Conservation (phyloP, 768 basidiomycete species). For the Cyathus striatus region DNA sequence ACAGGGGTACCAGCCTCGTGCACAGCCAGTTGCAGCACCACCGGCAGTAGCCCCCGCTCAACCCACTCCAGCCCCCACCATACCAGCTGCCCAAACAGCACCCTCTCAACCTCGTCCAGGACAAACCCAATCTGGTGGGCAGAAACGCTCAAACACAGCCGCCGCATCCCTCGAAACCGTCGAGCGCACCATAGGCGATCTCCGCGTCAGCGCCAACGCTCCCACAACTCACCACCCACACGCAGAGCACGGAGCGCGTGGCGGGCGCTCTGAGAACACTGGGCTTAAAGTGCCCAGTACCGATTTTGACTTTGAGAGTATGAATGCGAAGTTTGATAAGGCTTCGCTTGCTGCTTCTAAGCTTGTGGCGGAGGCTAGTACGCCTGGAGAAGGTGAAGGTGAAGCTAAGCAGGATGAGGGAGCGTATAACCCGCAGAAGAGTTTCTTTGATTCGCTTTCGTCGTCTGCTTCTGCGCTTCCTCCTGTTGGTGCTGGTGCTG, state of each 20-base stretch:
- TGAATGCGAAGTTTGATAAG: constrained; percentile 82
- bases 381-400: constrained; percentile 20
- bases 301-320: constrained; percentile 79
- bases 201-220: no score
- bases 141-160: no score
- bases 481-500: constrained; percentile 9
- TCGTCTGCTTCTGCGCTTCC: constrained; percentile 29
- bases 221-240: constrained; percentile 13
- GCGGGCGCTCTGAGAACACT: constrained; percentile 10
- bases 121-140: no score
- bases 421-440: constrained; percentile 76
- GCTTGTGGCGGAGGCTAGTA: constrained; percentile 15
- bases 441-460: constrained; percentile 75
- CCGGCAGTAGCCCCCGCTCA: constrained; percentile 7
- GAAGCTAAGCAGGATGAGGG: no score
- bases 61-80: background rate
- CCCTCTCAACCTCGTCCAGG: no score
- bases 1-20: constrained; percentile 15
- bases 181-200: constrained; percentile 48
- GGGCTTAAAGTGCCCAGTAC: constrained; percentile 64
- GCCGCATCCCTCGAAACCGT: constrained; percentile 70
- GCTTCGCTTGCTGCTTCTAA: constrained; percentile 26
- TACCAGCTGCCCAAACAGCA: no score
- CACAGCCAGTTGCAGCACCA: constrained; percentile 12
- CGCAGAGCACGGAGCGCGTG: constrained; percentile 19